Base-by-base conservation (phyloP, 176 grass and related monocot species). In the Carex scoparia region DNA sequence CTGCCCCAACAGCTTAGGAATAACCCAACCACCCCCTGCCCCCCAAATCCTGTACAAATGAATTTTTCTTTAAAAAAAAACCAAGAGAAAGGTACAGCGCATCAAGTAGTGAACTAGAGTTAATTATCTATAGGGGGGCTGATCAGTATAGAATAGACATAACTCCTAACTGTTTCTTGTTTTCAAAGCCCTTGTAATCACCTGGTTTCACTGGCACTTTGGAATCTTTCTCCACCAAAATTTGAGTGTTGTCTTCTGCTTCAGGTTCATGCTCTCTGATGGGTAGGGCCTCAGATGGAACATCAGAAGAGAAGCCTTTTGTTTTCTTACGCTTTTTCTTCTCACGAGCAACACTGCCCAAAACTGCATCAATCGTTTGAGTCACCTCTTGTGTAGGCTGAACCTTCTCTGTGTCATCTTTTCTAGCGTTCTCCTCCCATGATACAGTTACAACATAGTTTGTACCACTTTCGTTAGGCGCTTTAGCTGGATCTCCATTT, bases 231-330 rank as follows among this genome's bases (percentile, higher is more conserved):
- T 69, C 31, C 67, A 13, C 35, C 6, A 15, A 42, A 40, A 69
- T 10, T 16, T 69, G 4, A 69, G 40, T 42, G 35, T 42, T 69
- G 54, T 80, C 61, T 54, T 7, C 53, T 69, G 58, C 32, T 46
- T 38, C 59, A 49, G 14, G 65, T 71, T 88, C 77, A 65, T 66
- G 9, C 65, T 90, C 90, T 57, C 84, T 67, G 68, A 7, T 66
- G 76, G 66, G 53, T 86, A 61, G 75, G 80, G 81, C 79, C 82
- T 87, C n/a, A 14, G 81, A 81, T 73, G 58, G 8, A 59, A 70
- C 79, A 16, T 79, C 84, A 92, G 84, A 75, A 92, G 78, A 79
- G 72, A 30, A 69, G 54, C 46, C 84, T 32, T 91, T 89, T 81
- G 51, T 68, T 86, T 86, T 89, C 80, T 86, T 87, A 31, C 3